Percentiles rank a stretch among this genome's conserved stretches.
Evolutionary conservation across 2,329 filamentous ascomycete genomes (phyloP).

Genomic region (Periconia macrospinosa): DNA sequence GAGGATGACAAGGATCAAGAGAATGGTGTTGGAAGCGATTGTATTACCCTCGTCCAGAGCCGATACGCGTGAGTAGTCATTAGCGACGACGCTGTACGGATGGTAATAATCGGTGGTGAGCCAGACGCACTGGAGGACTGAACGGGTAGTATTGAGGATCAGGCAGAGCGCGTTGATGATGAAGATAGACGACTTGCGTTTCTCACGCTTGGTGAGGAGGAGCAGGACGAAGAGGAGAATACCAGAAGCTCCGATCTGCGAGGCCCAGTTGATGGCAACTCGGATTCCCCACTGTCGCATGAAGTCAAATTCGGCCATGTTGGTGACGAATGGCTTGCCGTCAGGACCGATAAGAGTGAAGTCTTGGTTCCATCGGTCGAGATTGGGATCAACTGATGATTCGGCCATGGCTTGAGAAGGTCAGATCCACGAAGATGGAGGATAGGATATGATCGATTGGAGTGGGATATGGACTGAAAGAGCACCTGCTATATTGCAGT

Average conservation of each 20-base stretch:
- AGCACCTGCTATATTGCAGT: slow-evolving; percentile 8
- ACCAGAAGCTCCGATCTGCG: slow-evolving; percentile 69
- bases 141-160: slow-evolving; percentile 62
- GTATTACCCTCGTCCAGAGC: slow-evolving; percentile 49
- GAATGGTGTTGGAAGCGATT: slow-evolving; percentile 53
- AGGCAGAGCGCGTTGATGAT: slow-evolving; percentile 67
- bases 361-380: slow-evolving; percentile 56
- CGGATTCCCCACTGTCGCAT: slow-evolving; percentile 52
- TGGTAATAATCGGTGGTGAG: slow-evolving; percentile 63
- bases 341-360: slow-evolving; percentile 53
- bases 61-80: slow-evolving; percentile 57
- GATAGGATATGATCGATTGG: background rate
- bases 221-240: slow-evolving; percentile 68
- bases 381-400: slow-evolving; percentile 21
- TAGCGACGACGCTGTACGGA: slow-evolving; percentile 62
- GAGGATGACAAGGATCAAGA: slow-evolving; percentile 56
- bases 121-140: slow-evolving; percentile 59
- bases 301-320: slow-evolving; percentile 48
- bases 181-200: slow-evolving; percentile 66
- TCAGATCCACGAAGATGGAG: background rate
- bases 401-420: slow-evolving; percentile 12
- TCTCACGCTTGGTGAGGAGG: slow-evolving; percentile 66
- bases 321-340: slow-evolving; percentile 46
- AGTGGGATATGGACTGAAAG: background rate
- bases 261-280: slow-evolving; percentile 65